A percentile compares a stretch with the other conserved stretches of the same genome.
Conservation (phyloP, 129 eudicot species). For the Saussurea involucrata region DNA sequence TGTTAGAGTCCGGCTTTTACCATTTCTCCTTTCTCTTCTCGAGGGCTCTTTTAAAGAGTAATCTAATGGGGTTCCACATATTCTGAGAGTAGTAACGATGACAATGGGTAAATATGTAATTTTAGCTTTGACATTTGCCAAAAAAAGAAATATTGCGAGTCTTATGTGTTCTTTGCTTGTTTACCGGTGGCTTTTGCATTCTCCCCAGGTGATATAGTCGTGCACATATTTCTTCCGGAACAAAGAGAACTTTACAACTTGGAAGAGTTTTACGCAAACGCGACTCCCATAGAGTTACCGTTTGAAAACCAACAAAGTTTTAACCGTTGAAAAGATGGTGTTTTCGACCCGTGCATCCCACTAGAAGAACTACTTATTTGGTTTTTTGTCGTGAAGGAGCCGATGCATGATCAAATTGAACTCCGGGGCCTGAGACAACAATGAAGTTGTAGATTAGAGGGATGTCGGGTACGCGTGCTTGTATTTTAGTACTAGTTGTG, state of each 20-base stretch:
- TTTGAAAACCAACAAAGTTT: constrained; percentile 62
- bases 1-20: background rate
- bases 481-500: background rate
- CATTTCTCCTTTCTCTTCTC: background rate
- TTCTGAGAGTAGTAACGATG: background rate
- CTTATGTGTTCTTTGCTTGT: background rate
- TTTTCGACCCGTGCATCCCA: background rate
- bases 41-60: background rate
- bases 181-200: background rate
- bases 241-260: constrained; percentile 80
- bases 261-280: constrained; percentile 96
- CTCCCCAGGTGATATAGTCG: constrained; percentile 87
- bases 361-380: background rate
- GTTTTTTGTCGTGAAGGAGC: background rate
- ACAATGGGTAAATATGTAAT: background rate
- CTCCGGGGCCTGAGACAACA: background rate
- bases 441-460: constrained; percentile 5
- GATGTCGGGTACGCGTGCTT: background rate
- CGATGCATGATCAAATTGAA: background rate
- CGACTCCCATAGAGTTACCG: constrained; percentile 72
- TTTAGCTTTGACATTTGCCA: background rate
- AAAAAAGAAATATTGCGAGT: background rate
- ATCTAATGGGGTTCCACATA: background rate
- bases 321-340: constrained; percentile 32
- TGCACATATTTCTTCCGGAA: constrained; percentile 88